A percentile compares a stretch with the other conserved stretches of the same genome.
Conservation (phyloP, 2,329 filamentous ascomycete species). For the Lomentospora prolificans region DNA sequence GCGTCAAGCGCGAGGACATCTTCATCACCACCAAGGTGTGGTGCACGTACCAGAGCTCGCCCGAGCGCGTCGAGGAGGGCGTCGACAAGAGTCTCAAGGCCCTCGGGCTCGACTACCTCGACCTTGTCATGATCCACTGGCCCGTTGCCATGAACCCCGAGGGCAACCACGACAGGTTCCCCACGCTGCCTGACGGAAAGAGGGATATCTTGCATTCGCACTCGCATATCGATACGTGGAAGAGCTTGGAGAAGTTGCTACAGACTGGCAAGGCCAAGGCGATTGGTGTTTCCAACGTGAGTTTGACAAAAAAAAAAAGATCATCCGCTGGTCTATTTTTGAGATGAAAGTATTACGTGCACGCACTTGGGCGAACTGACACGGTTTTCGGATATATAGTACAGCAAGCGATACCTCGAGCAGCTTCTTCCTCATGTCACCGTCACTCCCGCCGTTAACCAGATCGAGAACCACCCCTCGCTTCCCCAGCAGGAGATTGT, state of each 20-base stretch:
- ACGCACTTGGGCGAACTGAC: slow-evolving; percentile 8
- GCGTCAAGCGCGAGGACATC: slow-evolving; percentile 66
- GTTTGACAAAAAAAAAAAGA: too few relatives aligned
- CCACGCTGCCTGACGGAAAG: slow-evolving; percentile 61
- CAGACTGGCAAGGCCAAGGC: slow-evolving; percentile 45
- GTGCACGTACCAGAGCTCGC: slow-evolving; percentile 60
- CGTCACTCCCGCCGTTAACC: slow-evolving; percentile 57
- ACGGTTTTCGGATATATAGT: slow-evolving; percentile 21
- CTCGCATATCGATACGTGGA: slow-evolving; percentile 69
- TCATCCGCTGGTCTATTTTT: too few relatives aligned
- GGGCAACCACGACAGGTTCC: slow-evolving; percentile 65
- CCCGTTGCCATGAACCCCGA: slow-evolving; percentile 71
- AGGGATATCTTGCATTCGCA: slow-evolving; percentile 62
- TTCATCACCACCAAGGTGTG: slow-evolving; percentile 83
- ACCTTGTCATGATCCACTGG: slow-evolving; percentile 78
- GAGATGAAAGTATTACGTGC: too few relatives aligned
- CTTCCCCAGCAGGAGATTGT: slow-evolving; percentile 65
- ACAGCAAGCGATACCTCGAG: slow-evolving; percentile 46
- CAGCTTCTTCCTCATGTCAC: slow-evolving; percentile 38
- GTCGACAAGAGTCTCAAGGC: slow-evolving; percentile 64
- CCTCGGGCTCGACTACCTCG: slow-evolving; percentile 70
- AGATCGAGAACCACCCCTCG: slow-evolving; percentile 65
- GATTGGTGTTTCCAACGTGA: slow-evolving; percentile 47
- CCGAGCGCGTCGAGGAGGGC: slow-evolving; percentile 49
- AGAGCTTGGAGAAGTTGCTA: slow-evolving; percentile 60